phyloP scores from a whole-genome alignment of 352 stramenopile genomes.

The Plasmopara halstedii region DNA sequence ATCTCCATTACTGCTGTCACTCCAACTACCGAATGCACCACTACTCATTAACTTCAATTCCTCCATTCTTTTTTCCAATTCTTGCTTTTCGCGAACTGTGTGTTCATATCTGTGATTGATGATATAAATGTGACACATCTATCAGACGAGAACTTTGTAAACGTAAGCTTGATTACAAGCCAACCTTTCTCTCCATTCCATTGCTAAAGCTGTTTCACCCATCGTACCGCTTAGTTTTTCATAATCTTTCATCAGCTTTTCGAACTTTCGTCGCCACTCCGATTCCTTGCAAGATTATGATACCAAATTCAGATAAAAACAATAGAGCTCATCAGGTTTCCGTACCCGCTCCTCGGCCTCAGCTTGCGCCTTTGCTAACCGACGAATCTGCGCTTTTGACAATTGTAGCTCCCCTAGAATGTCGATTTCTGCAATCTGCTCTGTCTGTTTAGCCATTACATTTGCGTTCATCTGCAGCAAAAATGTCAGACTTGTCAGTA shows the following conservation, averaged over 20 bases:
- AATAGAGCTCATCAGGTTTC: not conserved
- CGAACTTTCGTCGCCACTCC: constrained; percentile 79
- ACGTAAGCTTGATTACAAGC: not conserved
- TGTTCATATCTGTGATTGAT: constrained; percentile 53
- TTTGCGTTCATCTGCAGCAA: constrained; percentile 69
- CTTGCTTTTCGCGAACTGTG: constrained; percentile 62
- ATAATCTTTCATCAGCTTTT: constrained; percentile 80
- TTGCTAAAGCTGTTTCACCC: constrained; percentile 76
- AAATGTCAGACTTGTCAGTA: not conserved
- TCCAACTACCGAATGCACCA: constrained; percentile 20
- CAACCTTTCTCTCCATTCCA: constrained; percentile 75
- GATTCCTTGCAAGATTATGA: constrained; percentile 38
- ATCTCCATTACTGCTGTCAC: constrained; percentile 32
- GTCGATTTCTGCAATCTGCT: constrained; percentile 76
- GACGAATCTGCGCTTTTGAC: constrained; percentile 60
- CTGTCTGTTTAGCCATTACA: constrained; percentile 60
- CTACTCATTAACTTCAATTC: constrained; percentile 42
- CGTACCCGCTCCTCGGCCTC: constrained; percentile 71
- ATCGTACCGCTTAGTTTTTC: constrained; percentile 81
- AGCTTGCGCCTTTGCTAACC: constrained; percentile 64
- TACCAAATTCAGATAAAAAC: not conserved
- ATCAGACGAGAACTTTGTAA: not conserved
- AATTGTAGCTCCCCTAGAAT: constrained; percentile 60
- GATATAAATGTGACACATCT: not conserved
- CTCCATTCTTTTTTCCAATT: constrained; percentile 67